Evolutionary conservation across 768 basidiomycete species (phyloP), one percentile per base, ranked within the genome.

Genomic region (Mycena vulgaris): DNA sequence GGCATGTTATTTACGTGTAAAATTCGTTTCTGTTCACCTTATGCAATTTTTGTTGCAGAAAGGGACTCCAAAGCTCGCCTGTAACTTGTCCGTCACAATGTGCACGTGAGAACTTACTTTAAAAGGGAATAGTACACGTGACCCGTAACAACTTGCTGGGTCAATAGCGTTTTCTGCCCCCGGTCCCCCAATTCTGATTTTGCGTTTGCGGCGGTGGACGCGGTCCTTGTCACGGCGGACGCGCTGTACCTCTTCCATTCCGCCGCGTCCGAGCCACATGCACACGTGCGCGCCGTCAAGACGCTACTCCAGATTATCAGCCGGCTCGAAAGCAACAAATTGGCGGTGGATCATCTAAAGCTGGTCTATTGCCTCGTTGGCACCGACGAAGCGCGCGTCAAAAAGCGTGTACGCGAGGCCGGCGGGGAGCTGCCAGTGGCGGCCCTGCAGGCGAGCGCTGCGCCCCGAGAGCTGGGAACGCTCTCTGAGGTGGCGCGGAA

Each of bases 171-270:
- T n/a, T n/a, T n/a, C n/a, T n/a, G n/a, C n/a, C n/a, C n/a, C n/a
- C n/a, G n/a, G n/a, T n/a, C n/a, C n/a, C n/a, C n/a, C n/a, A n/a
- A n/a, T n/a, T n/a, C n/a, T n/a, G n/a, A n/a, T n/a, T n/a, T n/a
- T n/a, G n/a, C n/a, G n/a, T 66, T 66, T 25, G 57, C 57, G 27
- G 66, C 66, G 9, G 48, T 67, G 49, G 39, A 60, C 45, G 48
- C 66, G 28, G 52, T 67, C 57, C 25, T 67, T 57, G 57, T 67
- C 28, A 59, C 57, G 49, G 23, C 0, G 21, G 21, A 13, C 25
- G 10, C 7, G n/a, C 33, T 63, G 35, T 45, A 19, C 51, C 42
- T 68, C 59, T 9, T 61, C n/a, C 66, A 62, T 47, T n/a, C 59
- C 52, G 61, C 66, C 52, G 14, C 48, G 40, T 30, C 23, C 52